Percentiles rank a stretch among this genome's conserved stretches.
phyloP scores from a whole-genome alignment of 2,329 filamentous ascomycete genomes.

The Polytolypa hystricis region DNA sequence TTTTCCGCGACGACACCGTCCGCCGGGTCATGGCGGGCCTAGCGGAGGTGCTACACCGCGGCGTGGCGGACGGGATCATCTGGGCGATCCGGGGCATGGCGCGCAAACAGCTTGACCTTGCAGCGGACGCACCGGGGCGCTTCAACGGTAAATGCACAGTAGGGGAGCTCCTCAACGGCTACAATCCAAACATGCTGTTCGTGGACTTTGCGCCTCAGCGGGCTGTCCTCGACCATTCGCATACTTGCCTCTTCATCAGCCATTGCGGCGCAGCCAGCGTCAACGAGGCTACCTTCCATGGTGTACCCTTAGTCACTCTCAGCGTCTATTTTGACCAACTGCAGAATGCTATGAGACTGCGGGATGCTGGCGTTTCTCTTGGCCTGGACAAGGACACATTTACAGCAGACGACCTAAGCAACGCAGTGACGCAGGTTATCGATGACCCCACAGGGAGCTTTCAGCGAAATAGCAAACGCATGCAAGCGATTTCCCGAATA shows the following conservation, averaged over 20 bases:
- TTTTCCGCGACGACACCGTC: slow-evolving; percentile 21
- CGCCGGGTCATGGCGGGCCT: slow-evolving; percentile 25
- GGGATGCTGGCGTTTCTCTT: slow-evolving; percentile 24
- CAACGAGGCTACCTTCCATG: slow-evolving; percentile 34
- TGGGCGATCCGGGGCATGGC: slow-evolving; percentile 24
- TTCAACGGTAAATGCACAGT: not conserved
- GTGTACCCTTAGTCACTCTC: slow-evolving; percentile 26
- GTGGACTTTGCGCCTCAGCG: slow-evolving; percentile 32
- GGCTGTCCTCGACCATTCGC: slow-evolving; percentile 27
- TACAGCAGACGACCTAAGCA: slow-evolving; percentile 21
- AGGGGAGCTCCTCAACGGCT: slow-evolving; percentile 2
- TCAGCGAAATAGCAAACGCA: slow-evolving; percentile 24
- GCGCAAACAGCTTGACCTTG: slow-evolving; percentile 10
- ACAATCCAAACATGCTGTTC: slow-evolving; percentile 22
- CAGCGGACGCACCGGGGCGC: too few species aligned
- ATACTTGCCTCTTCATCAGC: slow-evolving; percentile 29
- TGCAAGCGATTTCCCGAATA: slow-evolving; percentile 30
- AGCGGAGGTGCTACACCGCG: slow-evolving; percentile 14
- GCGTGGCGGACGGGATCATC: slow-evolving; percentile 30
- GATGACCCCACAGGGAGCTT: slow-evolving; percentile 22
- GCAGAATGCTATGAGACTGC: slow-evolving; percentile 27
- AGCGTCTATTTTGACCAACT: slow-evolving; percentile 36
- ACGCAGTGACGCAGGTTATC: slow-evolving; percentile 19
- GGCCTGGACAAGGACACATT: slow-evolving; percentile 30
- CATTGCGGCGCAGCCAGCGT: slow-evolving; percentile 34